A percentile compares a stretch with the other conserved stretches of the same genome.
These are phyloP conservation scores for Parachaetomium inaequale DNA, from an alignment of 495 filamentous ascomycete genomes.

Conservation along the genomic window DNA sequence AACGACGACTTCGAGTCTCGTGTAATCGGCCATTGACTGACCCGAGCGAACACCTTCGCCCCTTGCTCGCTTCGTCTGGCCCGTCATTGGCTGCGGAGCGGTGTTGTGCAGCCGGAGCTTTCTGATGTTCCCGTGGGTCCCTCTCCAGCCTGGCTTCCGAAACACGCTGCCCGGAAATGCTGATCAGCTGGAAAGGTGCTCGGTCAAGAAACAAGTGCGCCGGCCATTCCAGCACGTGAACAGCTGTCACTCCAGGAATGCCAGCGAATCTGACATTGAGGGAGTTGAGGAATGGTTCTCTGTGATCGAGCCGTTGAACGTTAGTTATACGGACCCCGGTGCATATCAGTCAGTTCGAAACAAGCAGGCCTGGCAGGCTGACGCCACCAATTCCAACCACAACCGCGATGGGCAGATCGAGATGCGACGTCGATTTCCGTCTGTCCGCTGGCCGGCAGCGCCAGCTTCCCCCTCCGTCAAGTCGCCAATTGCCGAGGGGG, in stretches of 20 bases:
- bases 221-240: neutral
- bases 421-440: constrained; percentile 16
- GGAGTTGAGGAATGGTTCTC: neutral
- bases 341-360: constrained; percentile 11
- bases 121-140: constrained; percentile 15
- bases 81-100: constrained; percentile 18
- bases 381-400: constrained; percentile 18
- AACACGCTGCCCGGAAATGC: constrained; percentile 4
- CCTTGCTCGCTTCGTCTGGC: constrained; percentile 20
- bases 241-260: neutral
- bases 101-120: constrained; percentile 2
- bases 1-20: neutral
- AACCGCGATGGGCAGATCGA: constrained; percentile 8
- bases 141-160: constrained; percentile 6
- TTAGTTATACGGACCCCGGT: neutral
- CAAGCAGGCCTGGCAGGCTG: constrained; percentile 4
- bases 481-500: constrained; percentile 28
- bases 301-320: neutral
- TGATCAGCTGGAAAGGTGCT: neutral
- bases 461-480: constrained; percentile 9
- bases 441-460: constrained; percentile 20
- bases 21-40: neutral
- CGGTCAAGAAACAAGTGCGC: neutral
- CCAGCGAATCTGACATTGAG: neutral
- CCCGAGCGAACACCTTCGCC: neutral